phyloP scores from a whole-genome alignment of 306 rosid genomes.

The Echinosophora koreensis region DNA sequence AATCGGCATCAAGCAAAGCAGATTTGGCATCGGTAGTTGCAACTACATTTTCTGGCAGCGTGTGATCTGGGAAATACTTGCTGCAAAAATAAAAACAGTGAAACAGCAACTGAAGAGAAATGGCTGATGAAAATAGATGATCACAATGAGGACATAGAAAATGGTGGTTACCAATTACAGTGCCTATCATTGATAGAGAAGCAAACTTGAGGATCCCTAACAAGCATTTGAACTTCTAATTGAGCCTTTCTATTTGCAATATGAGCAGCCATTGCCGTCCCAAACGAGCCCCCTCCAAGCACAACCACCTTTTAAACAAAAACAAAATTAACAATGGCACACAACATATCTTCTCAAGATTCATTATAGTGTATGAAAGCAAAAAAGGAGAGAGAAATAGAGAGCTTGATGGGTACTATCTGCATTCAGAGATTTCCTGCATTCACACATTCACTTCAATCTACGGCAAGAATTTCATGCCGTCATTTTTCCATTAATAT shows the following conservation, averaged over 20 bases:
- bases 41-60: constrained; percentile 76
- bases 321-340: constrained; percentile 24
- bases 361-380: neutral
- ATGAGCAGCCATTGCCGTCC: constrained; percentile 98
- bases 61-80: constrained; percentile 82
- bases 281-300: constrained; percentile 98
- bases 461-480: no score
- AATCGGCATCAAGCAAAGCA: constrained; percentile 82
- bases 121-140: constrained; percentile 1
- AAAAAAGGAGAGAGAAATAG: neutral
- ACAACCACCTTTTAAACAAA: constrained; percentile 71
- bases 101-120: constrained; percentile 30
- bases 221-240: constrained; percentile 83
- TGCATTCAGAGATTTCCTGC: no score
- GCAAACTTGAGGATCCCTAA: constrained; percentile 89
- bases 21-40: constrained; percentile 89
- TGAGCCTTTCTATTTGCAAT: constrained; percentile 80
- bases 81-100: constrained; percentile 50
- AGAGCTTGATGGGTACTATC: neutral
- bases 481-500: no score
- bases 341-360: neutral
- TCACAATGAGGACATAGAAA: constrained; percentile 17
- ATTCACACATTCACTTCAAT: no score
- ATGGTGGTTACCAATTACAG: constrained; percentile 63
- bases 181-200: constrained; percentile 72